These are phyloP conservation scores for Lactifluus pinguis DNA, from an alignment of 768 basidiomycete genomes.

Conservation along the genomic window DNA sequence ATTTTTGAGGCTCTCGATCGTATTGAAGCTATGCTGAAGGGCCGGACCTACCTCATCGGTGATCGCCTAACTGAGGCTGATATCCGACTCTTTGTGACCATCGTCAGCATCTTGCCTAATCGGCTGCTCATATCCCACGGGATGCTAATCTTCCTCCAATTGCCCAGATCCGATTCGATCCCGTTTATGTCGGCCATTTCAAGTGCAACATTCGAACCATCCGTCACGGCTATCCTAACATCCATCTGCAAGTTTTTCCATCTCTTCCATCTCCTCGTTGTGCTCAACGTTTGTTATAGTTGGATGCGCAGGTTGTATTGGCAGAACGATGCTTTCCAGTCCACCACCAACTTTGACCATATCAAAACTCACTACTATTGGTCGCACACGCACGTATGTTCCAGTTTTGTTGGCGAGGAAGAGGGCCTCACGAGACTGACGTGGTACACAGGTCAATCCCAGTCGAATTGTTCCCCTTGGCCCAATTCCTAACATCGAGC, in stretches of 20 bases:
- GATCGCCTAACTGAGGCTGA: slow-evolving; percentile 76
- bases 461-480: slow-evolving; percentile 69
- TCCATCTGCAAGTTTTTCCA: slow-evolving; percentile 40
- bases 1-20: slow-evolving; percentile 77
- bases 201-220: slow-evolving; percentile 87
- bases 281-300: slow-evolving; percentile 25
- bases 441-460: slow-evolving; percentile 56
- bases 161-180: slow-evolving; percentile 73
- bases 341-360: slow-evolving; percentile 83
- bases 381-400: slow-evolving; percentile 34
- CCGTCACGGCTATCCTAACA: slow-evolving; percentile 77
- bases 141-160: background rate
- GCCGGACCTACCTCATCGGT: slow-evolving; percentile 82
- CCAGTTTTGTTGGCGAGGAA: background rate
- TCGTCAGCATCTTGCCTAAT: slow-evolving; percentile 41
- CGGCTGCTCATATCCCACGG: too few species aligned
- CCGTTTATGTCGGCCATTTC: slow-evolving; percentile 87
- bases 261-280: background rate
- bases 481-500: slow-evolving; percentile 59
- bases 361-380: slow-evolving; percentile 73
- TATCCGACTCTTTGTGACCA: slow-evolving; percentile 85
- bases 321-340: slow-evolving; percentile 80
- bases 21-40: slow-evolving; percentile 66
- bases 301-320: slow-evolving; percentile 90
- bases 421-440: background rate